Percentiles rank a stretch among this genome's conserved stretches.
Evolutionary conservation across 352 stramenopile genomes (phyloP).

Genomic region (Phytophthora hybrid): DNA sequence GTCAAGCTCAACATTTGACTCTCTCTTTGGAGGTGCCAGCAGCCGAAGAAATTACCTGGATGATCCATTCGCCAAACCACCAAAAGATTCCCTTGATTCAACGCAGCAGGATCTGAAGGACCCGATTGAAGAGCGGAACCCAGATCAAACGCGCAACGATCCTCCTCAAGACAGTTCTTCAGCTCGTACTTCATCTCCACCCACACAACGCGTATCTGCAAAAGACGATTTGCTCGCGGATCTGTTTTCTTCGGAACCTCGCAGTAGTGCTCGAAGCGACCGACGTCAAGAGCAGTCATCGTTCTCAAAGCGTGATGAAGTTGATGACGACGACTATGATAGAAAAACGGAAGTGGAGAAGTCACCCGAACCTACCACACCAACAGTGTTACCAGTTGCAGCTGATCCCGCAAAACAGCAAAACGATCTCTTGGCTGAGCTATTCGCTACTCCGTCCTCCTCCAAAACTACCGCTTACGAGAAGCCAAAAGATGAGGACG

Average conservation of each 20-base stretch:
- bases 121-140: not conserved
- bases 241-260: conserved; percentile 40
- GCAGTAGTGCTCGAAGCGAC: conserved; percentile 8
- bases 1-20: conserved; percentile 37
- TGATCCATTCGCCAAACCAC: conserved; percentile 28
- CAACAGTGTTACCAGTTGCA: too few relatives aligned
- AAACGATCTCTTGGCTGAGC: conserved; percentile 40
- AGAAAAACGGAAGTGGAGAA: conserved; percentile 16
- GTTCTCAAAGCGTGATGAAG: conserved; percentile 11
- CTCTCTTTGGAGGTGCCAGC: conserved; percentile 36
- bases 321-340: not conserved
- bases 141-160: not conserved
- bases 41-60: conserved; percentile 22
- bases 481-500: conserved; percentile 3
- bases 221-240: conserved; percentile 56
- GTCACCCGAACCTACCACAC: not conserved
- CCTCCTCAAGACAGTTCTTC: not conserved
- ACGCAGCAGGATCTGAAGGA: conserved; percentile 3
- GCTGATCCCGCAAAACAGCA: conserved; percentile 27
- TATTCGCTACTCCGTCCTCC: conserved; percentile 26
- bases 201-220: conserved; percentile 21
- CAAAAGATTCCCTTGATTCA: conserved; percentile 1
- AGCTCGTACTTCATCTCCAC: conserved; percentile 1
- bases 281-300: conserved; percentile 11
- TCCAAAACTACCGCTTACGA: conserved; percentile 8